phyloP scores from a whole-genome alignment of 169 alveolate genomes.

The Eimeria falciformis region DNA sequence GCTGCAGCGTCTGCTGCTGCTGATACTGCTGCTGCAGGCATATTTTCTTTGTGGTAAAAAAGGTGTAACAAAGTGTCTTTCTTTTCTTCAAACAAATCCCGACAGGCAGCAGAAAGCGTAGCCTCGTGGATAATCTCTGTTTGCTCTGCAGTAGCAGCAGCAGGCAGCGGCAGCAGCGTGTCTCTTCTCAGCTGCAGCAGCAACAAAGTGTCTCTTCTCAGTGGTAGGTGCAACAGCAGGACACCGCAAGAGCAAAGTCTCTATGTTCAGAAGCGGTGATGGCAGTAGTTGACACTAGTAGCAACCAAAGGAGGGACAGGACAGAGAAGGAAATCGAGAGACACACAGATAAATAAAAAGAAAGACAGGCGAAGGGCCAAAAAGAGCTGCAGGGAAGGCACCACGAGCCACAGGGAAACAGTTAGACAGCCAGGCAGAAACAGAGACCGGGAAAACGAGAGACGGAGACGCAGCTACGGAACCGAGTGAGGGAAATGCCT shows the following conservation, averaged over 20 bases:
- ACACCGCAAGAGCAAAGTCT: background rate
- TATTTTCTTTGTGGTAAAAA: background rate
- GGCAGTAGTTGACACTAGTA: background rate
- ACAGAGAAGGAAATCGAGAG: no score
- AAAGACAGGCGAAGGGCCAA: background rate
- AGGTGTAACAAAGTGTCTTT: background rate
- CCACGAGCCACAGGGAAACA: background rate
- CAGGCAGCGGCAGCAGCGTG: slow-evolving; percentile 13
- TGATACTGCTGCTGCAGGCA: background rate
- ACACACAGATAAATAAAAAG: background rate
- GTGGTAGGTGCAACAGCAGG: slow-evolving; percentile 8
- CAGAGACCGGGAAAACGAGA: background rate
- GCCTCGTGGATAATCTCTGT: background rate
- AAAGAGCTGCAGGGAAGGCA: background rate
- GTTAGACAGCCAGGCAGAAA: background rate
- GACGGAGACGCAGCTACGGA: background rate
- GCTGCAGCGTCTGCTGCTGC: background rate
- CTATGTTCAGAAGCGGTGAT: background rate
- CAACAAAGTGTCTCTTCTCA: background rate
- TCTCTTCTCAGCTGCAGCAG: background rate
- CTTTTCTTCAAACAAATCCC: background rate
- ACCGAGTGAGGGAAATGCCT: no score
- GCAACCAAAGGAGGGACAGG: background rate
- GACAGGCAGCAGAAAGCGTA: background rate
- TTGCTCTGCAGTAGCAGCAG: slow-evolving; percentile 9